These are phyloP conservation scores for Pleurotus cornucopiae DNA, from an alignment of 768 basidiomycete genomes.

Conservation along the genomic window DNA sequence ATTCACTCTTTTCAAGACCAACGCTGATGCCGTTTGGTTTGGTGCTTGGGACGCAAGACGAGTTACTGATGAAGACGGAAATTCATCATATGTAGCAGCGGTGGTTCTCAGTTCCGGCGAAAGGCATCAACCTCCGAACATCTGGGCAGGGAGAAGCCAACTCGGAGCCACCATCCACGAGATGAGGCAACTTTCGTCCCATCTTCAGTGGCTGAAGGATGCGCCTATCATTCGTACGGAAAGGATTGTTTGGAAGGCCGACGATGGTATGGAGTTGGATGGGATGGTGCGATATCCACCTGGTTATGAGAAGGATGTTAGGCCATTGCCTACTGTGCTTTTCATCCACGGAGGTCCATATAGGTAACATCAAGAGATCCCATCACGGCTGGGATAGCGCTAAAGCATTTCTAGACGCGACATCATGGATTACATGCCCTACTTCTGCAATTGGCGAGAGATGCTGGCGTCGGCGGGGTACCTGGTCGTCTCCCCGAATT, in stretches of 20 bases:
- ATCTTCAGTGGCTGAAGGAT: conserved; percentile 27
- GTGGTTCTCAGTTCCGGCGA: conserved; percentile 29
- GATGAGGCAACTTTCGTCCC: conserved; percentile 21
- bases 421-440: conserved; percentile 34
- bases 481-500: conserved; percentile 31
- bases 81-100: conserved; percentile 21
- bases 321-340: conserved; percentile 22
- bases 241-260: conserved; percentile 24
- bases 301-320: conserved; percentile 14
- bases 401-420: conserved; percentile 17
- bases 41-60: conserved; percentile 29
- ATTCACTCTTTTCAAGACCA: conserved; percentile 24
- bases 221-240: conserved; percentile 23
- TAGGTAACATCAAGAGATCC: conserved; percentile 14
- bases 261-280: conserved; percentile 24
- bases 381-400: no score
- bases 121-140: conserved; percentile 27
- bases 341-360: conserved; percentile 30
- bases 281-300: conserved; percentile 28
- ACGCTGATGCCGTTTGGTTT: conserved; percentile 30
- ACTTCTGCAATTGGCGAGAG: conserved; percentile 34
- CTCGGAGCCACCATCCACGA: background rate
- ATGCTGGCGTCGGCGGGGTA: conserved; percentile 29
- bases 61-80: conserved; percentile 16
- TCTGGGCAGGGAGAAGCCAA: conserved; percentile 23